Evolutionary conservation across 2,329 filamentous ascomycete species (phyloP), one percentile per base, ranked within the genome.

Genomic region (Cercospora sp.): DNA sequence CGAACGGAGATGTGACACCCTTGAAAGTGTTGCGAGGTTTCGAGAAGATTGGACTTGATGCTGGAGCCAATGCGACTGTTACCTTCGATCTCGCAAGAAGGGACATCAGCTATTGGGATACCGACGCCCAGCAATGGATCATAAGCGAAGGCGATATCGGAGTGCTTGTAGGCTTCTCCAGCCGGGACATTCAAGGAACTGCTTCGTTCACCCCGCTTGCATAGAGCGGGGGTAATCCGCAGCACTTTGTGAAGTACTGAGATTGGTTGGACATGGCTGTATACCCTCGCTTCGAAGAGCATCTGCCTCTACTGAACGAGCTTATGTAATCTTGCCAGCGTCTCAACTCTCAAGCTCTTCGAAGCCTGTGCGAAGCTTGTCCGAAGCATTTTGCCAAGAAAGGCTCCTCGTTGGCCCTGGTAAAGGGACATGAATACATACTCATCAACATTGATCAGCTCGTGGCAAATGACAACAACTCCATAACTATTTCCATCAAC

Each of bases 1-100:
- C 78, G 62, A 85, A 60, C 1, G 33, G 79, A 79, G 82, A 82
- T 36, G 83, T 75, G 0, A 45, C 68, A 2, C 86, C 86, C 0
- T 79, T 82, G 5, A 78, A 79, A 58, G 69, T 84, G 80, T 57
- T 84, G 18, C 73, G 83, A 3, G 79, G 78, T 0, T 84, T 82
- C 59, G 80, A 83, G 23, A 84, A 84, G 69, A 63, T 76, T 7
- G 60, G 62, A n/a, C 59, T 83, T 7, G 61, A 74, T 20, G 63
- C 82, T 20, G 73, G 70, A 23, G 66, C 68, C 3, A 69, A 60
- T 12, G 69, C 67, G 10, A 55, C 51, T 2, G 68, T 79, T 31
- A 67, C 73, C 12, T 82, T 83, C 61, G 74, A 79, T 36, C 60
- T 79, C 3, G 76, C 73, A 31, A 70, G 78, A 23, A 71, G 74